These are phyloP conservation scores for Berkeleyomyces rouxiae DNA, from an alignment of 2,329 filamentous ascomycete genomes.

Conservation along the genomic window DNA sequence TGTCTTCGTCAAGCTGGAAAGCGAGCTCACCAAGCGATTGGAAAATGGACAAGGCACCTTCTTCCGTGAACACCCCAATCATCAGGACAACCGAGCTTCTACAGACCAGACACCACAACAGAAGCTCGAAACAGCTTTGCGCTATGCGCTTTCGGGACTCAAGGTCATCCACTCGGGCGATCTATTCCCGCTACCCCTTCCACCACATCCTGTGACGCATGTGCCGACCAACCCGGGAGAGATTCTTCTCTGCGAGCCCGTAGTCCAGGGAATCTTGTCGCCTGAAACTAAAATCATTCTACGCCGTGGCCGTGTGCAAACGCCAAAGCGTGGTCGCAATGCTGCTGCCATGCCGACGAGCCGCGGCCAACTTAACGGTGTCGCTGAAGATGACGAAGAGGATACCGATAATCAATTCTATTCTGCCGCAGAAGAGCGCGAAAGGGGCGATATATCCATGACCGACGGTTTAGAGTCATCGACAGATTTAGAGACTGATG, in stretches of 20 bases:
- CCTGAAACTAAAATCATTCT: slow-evolving; percentile 72
- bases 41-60: slow-evolving; percentile 75
- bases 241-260: slow-evolving; percentile 85
- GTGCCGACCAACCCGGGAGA: slow-evolving; percentile 68
- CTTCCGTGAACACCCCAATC: slow-evolving; percentile 42
- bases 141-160: slow-evolving; percentile 55
- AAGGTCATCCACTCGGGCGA: slow-evolving; percentile 74
- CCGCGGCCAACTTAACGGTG: slow-evolving; percentile 38
- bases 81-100: slow-evolving; percentile 4
- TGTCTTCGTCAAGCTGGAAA: slow-evolving; percentile 74
- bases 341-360: slow-evolving; percentile 30
- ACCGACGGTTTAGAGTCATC: slow-evolving; percentile 38
- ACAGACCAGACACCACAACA: slow-evolving; percentile 30
- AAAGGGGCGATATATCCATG: slow-evolving; percentile 35
- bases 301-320: slow-evolving; percentile 42
- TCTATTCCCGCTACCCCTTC: slow-evolving; percentile 57
- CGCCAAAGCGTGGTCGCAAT: slow-evolving; percentile 33
- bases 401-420: slow-evolving; percentile 77
- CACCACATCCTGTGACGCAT: slow-evolving; percentile 75
- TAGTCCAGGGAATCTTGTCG: slow-evolving; percentile 68
- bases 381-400: slow-evolving; percentile 50
- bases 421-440: slow-evolving; percentile 71
- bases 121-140: slow-evolving; percentile 47
- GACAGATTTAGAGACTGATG: slow-evolving; percentile 48
- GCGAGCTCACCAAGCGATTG: slow-evolving; percentile 58